Evolutionary conservation across 352 stramenopile species (phyloP).

Genomic region (Globisporangium megalacanthum): DNA sequence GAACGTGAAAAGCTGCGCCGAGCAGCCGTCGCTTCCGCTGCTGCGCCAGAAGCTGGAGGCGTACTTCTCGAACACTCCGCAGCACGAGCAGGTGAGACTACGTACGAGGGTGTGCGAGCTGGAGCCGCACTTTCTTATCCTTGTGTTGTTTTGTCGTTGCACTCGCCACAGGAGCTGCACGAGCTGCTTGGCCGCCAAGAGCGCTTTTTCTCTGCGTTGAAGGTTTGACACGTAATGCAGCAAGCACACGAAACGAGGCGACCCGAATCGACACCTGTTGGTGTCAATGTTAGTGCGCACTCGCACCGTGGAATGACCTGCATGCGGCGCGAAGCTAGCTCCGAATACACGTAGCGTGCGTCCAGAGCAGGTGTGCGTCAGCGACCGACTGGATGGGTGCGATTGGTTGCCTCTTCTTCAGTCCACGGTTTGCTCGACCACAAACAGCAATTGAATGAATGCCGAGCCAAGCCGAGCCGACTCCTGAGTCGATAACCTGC

Average conservation of each 20-base stretch:
- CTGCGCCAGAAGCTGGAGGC: conserved; percentile 43
- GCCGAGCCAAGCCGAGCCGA: neutral
- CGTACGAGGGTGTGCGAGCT: neutral
- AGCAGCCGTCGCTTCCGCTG: conserved; percentile 53
- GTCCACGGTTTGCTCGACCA: conserved; percentile 1
- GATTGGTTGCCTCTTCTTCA: conserved; percentile 1
- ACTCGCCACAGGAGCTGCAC: conserved; percentile 43
- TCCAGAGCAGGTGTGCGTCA: neutral
- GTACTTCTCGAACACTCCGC: conserved; percentile 39
- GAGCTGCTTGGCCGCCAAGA: conserved; percentile 51
- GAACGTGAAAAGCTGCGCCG: conserved; percentile 59
- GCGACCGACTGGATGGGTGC: neutral
- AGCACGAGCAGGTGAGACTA: conserved; percentile 34
- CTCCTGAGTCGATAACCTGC: neutral
- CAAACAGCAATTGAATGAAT: neutral
- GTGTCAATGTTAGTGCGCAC: neutral
- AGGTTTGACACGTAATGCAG: conserved; percentile 20
- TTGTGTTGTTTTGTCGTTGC: neutral
- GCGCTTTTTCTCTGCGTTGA: conserved; percentile 32
- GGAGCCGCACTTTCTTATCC: neutral
- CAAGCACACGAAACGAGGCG: neutral
- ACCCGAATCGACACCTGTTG: neutral
- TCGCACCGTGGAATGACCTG: neutral
- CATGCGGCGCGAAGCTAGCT: neutral
- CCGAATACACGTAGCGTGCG: conserved; percentile 1